Evolutionary conservation across 208 protist genomes (phyloP).

Genomic region (Leishmania braziliensis): DNA sequence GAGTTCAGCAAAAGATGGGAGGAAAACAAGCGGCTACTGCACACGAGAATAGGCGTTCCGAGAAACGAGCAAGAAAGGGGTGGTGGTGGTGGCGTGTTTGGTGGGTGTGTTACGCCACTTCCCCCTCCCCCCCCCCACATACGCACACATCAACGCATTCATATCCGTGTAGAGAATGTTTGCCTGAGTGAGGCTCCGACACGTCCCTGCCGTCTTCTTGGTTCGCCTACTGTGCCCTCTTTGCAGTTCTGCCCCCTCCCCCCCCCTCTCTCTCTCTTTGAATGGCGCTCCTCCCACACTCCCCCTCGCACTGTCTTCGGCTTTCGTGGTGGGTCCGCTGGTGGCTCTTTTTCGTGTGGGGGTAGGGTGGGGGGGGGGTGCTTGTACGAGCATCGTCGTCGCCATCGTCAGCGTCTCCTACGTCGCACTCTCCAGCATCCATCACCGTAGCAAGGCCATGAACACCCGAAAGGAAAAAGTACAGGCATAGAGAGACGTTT

Average conservation of each 20-base stretch:
- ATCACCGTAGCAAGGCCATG: background rate
- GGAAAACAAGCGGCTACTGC: background rate
- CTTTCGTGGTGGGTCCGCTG: background rate
- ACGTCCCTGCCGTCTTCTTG: background rate
- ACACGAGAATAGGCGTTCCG: background rate
- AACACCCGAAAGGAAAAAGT: background rate
- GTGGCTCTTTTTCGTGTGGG: background rate
- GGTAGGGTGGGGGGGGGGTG: background rate
- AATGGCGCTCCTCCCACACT: background rate
- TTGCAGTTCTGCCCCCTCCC: background rate
- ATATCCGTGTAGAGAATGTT: background rate
- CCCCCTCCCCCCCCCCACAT: background rate
- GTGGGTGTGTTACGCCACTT: background rate
- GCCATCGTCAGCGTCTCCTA: background rate
- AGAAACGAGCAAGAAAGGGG: background rate
- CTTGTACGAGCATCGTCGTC: background rate
- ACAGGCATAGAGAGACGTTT: background rate
- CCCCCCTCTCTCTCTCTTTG: background rate
- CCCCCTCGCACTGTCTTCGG: too few relatives aligned
- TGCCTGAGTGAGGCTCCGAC: too few relatives aligned
- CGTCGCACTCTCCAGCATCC: background rate
- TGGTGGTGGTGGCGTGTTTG: background rate
- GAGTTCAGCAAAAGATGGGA: background rate
- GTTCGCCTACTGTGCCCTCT: background rate
- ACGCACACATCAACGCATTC: background rate